A percentile compares a stretch with the other conserved stretches of the same genome.
Conservation (phyloP, 768 basidiomycete species). For the Terana coerulea region DNA sequence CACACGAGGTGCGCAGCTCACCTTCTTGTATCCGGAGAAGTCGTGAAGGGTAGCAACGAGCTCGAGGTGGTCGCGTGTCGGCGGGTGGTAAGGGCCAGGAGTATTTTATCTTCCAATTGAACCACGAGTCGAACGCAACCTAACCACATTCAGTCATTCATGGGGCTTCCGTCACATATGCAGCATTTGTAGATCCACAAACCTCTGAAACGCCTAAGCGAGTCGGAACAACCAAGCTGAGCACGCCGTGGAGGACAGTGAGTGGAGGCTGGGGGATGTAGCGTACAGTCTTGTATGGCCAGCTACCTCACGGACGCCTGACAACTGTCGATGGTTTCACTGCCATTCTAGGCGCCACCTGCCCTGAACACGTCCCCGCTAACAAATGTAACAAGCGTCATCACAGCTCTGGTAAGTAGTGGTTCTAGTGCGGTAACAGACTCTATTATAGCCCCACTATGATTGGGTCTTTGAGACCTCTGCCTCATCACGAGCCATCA, state of each 20-base stretch:
- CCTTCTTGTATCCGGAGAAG: slow-evolving; percentile 6
- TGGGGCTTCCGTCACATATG: neutral
- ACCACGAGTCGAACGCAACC: slow-evolving; percentile 9
- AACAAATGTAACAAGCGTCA: neutral
- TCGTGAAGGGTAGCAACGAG: slow-evolving; percentile 11
- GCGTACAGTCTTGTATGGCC: slow-evolving; percentile 17
- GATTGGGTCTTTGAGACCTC: neutral
- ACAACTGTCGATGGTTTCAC: slow-evolving; percentile 24
- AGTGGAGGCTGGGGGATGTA: slow-evolving; percentile 16
- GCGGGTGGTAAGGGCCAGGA: slow-evolving; percentile 9
- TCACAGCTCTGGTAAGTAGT: neutral
- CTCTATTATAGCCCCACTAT: neutral
- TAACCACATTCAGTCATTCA: neutral
- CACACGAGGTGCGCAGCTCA: slow-evolving; percentile 8
- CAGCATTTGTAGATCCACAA: neutral
- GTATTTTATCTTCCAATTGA: slow-evolving; percentile 13
- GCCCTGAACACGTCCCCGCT: slow-evolving; percentile 10
- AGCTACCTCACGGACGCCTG: slow-evolving; percentile 25
- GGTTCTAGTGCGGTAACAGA: neutral
- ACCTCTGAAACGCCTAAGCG: slow-evolving; percentile 12
- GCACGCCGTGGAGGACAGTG: slow-evolving; percentile 18
- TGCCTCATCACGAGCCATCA: neutral
- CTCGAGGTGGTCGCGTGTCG: slow-evolving; percentile 11
- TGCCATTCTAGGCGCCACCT: slow-evolving; percentile 17
- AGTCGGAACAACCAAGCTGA: slow-evolving; percentile 9